Evolutionary conservation across 2,329 filamentous ascomycete genomes (phyloP), one percentile per base, ranked within the genome.

Genomic region (Ophiosphaerella korrae): DNA sequence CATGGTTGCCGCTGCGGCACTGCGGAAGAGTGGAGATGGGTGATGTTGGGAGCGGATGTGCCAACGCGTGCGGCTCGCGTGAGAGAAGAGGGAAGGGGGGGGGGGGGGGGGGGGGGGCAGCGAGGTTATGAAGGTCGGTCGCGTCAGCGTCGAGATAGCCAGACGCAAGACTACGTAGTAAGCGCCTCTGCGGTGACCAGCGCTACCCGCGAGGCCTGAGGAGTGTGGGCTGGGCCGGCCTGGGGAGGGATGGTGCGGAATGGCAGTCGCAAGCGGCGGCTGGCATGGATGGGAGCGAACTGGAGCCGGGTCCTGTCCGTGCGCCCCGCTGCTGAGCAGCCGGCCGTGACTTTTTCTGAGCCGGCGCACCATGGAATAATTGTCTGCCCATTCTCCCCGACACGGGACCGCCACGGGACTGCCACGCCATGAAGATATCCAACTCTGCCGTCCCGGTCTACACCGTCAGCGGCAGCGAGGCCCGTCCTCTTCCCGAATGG

Each of bases 401-500:
- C 45, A 42, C 36, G 21, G 31, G 49, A 26, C 42, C 48, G 13
- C 49, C 55, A 48, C 62, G n/a, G n/a, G n/a, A n/a, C n/a, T n/a
- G n/a, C n/a, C n/a, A 6, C 64, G 46, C 70, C 53, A 93, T 93
- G 90, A 91, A 92, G 80, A 84, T 92, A 73, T 88, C 88, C 24
- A 91, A 90, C 59, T 90, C 90, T 56, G 83, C 88, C 38, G 89
- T 96, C 52, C 89, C 90, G 50, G 92, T 97, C 2, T 99, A 99
- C 71, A 97, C 94, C 47, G 90, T 99, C 66, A 92, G 93, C 33
- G 95, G 94, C 59, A 90, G 91, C 31, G 90, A 90, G 32, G 89
- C 91, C 6, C 85, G 93, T 23, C 90, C 90, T 16, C 82, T 99
- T 26, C 94, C 94, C 53, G 94, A 99, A 77, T 99, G 94, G 92